Evolutionary conservation across 305 asterid genomes (phyloP).

Genomic region (Solanum hybrid): DNA sequence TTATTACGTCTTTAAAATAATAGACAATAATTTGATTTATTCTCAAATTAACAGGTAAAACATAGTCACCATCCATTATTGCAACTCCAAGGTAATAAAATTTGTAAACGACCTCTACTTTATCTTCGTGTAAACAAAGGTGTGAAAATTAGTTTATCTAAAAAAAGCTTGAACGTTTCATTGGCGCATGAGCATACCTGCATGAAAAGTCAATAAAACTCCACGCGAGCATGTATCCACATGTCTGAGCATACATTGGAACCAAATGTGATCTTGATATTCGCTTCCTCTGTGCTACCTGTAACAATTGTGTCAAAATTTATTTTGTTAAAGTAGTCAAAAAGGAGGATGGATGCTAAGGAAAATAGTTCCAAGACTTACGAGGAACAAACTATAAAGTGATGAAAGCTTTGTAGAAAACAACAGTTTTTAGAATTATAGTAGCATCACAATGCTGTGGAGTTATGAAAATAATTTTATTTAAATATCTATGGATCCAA

Average conservation of each 20-base stretch:
- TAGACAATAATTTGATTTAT: too few species aligned
- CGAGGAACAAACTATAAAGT: neutral
- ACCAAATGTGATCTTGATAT: neutral
- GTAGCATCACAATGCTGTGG: neutral
- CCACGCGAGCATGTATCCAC: neutral
- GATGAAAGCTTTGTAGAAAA: neutral
- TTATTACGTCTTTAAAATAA: too few species aligned
- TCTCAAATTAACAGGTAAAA: too few species aligned
- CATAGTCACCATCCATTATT: too few species aligned
- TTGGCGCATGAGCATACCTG: neutral
- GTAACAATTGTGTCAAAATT: neutral
- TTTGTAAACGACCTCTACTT: neutral
- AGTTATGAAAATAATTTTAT: neutral
- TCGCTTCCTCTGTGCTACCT: neutral
- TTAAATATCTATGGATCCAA: neutral
- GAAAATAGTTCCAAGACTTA: neutral
- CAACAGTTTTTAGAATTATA: neutral
- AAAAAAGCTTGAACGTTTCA: too few species aligned
- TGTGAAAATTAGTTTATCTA: neutral
- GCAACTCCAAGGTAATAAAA: neutral
- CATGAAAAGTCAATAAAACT: neutral
- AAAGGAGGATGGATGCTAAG: neutral
- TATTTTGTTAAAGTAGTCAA: neutral
- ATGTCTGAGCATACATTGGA: neutral
- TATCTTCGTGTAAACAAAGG: neutral